A percentile compares a stretch with the other conserved stretches of the same genome.
These are phyloP conservation scores for Leccinellum albellum DNA, from an alignment of 768 basidiomycete genomes.

Conservation along the genomic window DNA sequence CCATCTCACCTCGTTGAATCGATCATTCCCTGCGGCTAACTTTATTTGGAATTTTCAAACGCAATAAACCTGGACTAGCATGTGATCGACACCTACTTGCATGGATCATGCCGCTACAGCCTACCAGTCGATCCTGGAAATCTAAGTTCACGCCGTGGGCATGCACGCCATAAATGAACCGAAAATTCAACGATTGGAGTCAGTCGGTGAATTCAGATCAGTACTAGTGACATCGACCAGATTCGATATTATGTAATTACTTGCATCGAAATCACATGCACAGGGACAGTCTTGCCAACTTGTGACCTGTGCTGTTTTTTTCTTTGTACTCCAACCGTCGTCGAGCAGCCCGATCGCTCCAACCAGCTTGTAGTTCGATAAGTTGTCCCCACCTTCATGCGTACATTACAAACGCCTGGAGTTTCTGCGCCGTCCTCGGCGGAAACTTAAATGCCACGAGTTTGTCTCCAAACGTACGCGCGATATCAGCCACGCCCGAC, in stretches of 20 bases:
- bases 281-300: no score
- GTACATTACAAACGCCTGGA: conserved; percentile 73
- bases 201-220: no score
- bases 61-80: neutral
- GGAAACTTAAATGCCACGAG: conserved; percentile 76
- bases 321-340: neutral
- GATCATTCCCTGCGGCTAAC: neutral
- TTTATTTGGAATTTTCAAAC: neutral
- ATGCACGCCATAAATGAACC: no score
- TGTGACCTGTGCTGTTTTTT: neutral
- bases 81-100: neutral
- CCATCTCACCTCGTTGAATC: neutral
- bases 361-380: no score
- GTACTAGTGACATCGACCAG: no score
- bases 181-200: no score
- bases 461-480: conserved; percentile 71
- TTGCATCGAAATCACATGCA: no score
- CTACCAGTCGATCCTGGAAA: no score
- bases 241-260: no score
- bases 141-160: no score
- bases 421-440: conserved; percentile 57
- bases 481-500: conserved; percentile 61
- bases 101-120: no score
- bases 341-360: no score
- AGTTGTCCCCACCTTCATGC: conserved; percentile 27